Evolutionary conservation across 1,284 basidiomycete species (phyloP), one percentile per base, ranked within the genome.

Genomic region (Cutaneotrichosporon cavernicola): DNA sequence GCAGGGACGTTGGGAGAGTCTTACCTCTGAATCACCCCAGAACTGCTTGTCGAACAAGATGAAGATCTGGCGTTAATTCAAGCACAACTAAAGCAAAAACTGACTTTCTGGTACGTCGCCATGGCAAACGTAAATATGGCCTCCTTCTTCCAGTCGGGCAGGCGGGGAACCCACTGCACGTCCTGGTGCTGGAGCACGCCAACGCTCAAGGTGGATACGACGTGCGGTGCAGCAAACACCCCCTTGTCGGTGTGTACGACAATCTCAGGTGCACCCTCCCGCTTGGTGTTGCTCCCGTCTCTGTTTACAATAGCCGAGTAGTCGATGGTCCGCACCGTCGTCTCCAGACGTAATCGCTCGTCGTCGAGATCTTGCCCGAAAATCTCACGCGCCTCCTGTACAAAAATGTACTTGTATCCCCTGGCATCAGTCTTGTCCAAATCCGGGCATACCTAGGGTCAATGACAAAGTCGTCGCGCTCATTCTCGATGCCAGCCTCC

Each of bases 1-100:
- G 65, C 51, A 6, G 16, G 3, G 1, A 16, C 5, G 26, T 31
- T 18, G 52, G 13, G 34, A 8, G 36, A 31, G 8, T 38, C 64
- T n/a, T 64, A 86, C 87, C 83, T 89, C 82, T 0, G 86, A 86
- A 47, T 86, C 82, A 64, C 87, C 87, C 88, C 88, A 89, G 73
- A 89, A 89, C 49, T 86, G 86, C 62, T 84, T 71, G 0, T 85
- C 81, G 71, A 89, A 89, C 65, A 86, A 83, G 52, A 89, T 70
- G 75, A 89, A 89, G 55, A 89, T 88, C 77, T 50, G 22, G 22
- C 49, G 49, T 50, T 11, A 50, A 21, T 26, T 26, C 49, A 13
- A 10, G 21, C 8, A 1, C 2, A 21, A 8, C n/a, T 22, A 50
- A 10, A 21, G 2, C 46, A n/a, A 49, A 6, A 10, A 11, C 49